Base-by-base conservation (phyloP, 805 yeast genomes). In the Starmerella geochares region DNA sequence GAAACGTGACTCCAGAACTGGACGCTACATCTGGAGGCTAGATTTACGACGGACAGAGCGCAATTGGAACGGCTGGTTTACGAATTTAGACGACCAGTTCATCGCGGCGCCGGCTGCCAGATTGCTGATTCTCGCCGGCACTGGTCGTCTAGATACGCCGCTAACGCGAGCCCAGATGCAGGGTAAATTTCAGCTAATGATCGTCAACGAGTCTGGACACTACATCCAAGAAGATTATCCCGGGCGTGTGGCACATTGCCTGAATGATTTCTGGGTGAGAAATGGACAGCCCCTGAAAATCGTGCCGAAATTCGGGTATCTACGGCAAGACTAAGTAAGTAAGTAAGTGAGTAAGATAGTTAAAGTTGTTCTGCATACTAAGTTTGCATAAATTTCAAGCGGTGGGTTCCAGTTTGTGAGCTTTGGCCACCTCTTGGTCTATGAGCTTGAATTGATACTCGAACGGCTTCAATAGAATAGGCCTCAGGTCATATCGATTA, bases 141-240 rank as follows among this genome's bases (percentile, higher is more conserved):
- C 88, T 47, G 96, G 92, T 57, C 79, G 83, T 19, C 71, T 94
- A 27, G 98, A 92, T 66, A 86, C 82, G 55, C 76, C 76, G 33
- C 70, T 92, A 43, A 86, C 88, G 65, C 80, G 92, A 46, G 99
- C 96, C 0, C 98, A 94, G 66, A 92, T 92, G 98, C 97, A 88
- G 67, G 99, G 99, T 1, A 70, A 70, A 63, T 92, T 83, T 65
- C 99, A 94, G 66, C 72, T 92, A 36, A 79, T 85, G 13, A 92
- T 87, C 4, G 81, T 86, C 63, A 78, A 74, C 54, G 82, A 80
- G 48, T 71, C 87, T 2, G 96, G 97, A 1, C 99, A 92, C 67
- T 92, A 88, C 58, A 69, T 94, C n/a, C 98, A 92, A 43, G 98
- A 92, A 62, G 99, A 92, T 64, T 73, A 76, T 6, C 92, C 96